phyloP scores from a whole-genome alignment of 371 early-diverging fungal genomes.

The Apophysomyces variabilis region DNA sequence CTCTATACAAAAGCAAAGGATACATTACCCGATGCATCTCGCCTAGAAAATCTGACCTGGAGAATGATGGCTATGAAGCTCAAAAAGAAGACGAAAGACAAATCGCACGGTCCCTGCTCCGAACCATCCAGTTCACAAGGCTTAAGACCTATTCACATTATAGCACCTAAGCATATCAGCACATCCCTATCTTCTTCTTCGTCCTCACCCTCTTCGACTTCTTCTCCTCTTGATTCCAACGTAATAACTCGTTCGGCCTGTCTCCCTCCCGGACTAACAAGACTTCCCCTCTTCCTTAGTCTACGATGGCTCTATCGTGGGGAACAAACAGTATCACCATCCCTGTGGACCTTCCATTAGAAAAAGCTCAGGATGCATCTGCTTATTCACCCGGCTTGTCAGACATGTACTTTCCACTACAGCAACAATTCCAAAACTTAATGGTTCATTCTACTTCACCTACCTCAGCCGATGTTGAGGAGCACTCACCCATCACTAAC shows the following conservation, averaged over 20 bases:
- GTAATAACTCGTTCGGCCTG: not conserved
- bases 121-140: not conserved
- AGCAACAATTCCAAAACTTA: slow-evolving; percentile 2
- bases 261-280: not conserved
- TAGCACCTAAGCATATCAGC: not conserved
- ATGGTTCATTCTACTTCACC: slow-evolving; percentile 1
- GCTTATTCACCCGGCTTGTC: not conserved
- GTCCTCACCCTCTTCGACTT: not conserved
- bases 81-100: slow-evolving; percentile 24
- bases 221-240: not conserved
- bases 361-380: not conserved
- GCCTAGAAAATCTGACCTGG: slow-evolving; percentile 75
- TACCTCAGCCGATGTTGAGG: not conserved
- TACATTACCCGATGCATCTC: slow-evolving; percentile 62
- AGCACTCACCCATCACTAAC: slow-evolving; percentile 13
- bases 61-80: slow-evolving; percentile 71
- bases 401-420: not conserved
- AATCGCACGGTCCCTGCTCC: slow-evolving; percentile 21
- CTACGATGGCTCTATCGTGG: not conserved
- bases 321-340: slow-evolving; percentile 21
- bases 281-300: not conserved
- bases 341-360: slow-evolving; percentile 27
- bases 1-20: slow-evolving; percentile 73
- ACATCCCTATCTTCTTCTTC: slow-evolving; percentile 23
- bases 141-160: not conserved